Conservation (phyloP, 192 early-diverging fungal genomes). For the Kappamyces sp. region DNA sequence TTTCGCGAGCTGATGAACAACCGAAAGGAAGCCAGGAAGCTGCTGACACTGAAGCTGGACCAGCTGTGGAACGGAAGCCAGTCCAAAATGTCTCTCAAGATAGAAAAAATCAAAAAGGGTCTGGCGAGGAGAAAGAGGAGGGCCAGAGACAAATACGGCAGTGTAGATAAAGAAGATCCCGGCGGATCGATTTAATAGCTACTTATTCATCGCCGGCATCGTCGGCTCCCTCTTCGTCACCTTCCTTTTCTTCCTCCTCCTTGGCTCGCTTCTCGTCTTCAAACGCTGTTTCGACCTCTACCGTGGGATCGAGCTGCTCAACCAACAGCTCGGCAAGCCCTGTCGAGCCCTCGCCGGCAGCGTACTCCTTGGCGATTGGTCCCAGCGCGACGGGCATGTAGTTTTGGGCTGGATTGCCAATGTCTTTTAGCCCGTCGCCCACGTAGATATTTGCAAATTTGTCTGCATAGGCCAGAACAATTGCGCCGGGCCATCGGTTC, state of each 20-base stretch:
- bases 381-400: constrained; percentile 39
- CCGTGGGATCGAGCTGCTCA: constrained; percentile 55
- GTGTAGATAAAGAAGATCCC: constrained; percentile 2
- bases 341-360: constrained; percentile 26
- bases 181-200: background rate
- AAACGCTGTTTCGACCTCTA: constrained; percentile 48
- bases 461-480: constrained; percentile 50
- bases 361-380: constrained; percentile 45
- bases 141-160: constrained; percentile 21
- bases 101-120: constrained; percentile 15
- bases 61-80: constrained; percentile 27
- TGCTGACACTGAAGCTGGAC: constrained; percentile 35
- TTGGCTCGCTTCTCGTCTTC: constrained; percentile 46
- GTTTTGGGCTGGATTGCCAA: constrained; percentile 23
- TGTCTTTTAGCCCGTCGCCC: constrained; percentile 51
- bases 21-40: constrained; percentile 41
- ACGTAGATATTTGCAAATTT: constrained; percentile 59
- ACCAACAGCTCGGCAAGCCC: constrained; percentile 26
- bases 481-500: constrained; percentile 57
- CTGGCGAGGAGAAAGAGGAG: constrained; percentile 9
- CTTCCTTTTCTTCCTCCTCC: constrained; percentile 44
- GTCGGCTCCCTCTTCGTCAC: constrained; percentile 39
- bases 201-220: constrained; percentile 38
- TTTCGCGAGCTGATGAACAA: constrained; percentile 35
- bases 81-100: constrained; percentile 19